Base-by-base conservation (phyloP, 2,329 filamentous ascomycete genomes). In the Fusarium concolor region DNA sequence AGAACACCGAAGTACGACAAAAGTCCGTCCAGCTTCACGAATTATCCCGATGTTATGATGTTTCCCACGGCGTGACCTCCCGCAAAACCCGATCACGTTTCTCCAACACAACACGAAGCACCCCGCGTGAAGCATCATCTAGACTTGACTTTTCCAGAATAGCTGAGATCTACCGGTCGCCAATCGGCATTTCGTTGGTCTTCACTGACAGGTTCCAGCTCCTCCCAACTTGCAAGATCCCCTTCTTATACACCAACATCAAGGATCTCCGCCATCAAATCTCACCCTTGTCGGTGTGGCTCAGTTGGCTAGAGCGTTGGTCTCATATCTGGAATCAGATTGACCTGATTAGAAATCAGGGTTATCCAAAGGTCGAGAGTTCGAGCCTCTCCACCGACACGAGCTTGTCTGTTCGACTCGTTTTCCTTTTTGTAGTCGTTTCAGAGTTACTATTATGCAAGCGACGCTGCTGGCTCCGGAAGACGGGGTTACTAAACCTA, bases 241-340 rank as follows among this genome's bases (percentile, higher is more conserved):
- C 33, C 15, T 37, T 49, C 39, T 60, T 73, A 11, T 56, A 5
- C 2, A 15, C 6, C 2, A n/a, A 44, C 62, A 56, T 17, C 2
- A 6, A 5, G 2, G 8, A 5, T 17, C 18, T 14, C 14, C 10
- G 39, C 9, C 62, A 70, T 70, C 59, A 29, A 56, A 63, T 50
- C 22, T 55, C 24, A 47, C 62, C 47, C 26, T 37, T 28, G 72
- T 74, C 65, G 65, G 71, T 68, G 66, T 74, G 70, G 71, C 71
- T 73, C 71, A 73, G 71, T 71, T 73, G 71, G 71, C 67, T 73
- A 73, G 71, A 73, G 71, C 71, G 71, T 73, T 73, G 71, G 71
- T 73, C 71, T 73, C 71, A 73, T 73, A 72, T 58, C 31, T 56
- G 37, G 5, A 31, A 41, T 45, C 17, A 62, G 59, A 47, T 62